Evolutionary conservation across 345 rosid species (phyloP), one percentile per base, ranked within the genome.

Genomic region (Anacardium occidentale): DNA sequence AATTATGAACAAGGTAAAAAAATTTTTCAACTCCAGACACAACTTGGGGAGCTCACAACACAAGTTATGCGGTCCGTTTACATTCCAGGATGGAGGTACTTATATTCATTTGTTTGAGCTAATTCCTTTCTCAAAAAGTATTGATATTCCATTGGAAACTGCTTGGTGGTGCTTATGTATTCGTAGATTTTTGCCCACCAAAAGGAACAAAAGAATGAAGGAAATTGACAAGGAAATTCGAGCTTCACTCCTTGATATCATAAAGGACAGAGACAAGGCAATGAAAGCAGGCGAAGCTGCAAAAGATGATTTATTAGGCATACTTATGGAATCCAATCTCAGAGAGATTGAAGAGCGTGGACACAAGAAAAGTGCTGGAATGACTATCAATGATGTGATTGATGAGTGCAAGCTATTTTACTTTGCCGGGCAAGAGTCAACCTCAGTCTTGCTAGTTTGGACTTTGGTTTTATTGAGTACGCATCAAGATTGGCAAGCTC

Each of bases 391-490:
- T 5, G 96, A 90, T 12, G 80, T 92, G 20, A 74, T 88, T 13
- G 86, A 90, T 40, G 91, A 92, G 57, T 90, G 92, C 73, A 90
- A 82, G 71, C 40, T 86, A 58, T 92, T 90, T 75, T 90, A 86
- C 70, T 74, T 92, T 12, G 85, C 90, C 0, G 96, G 92, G 22
- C 85, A 88, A 48, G 92, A 87, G 78, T 84, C 97, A 5, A 85
- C 90, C 14, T 75, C 92, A 8, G 71, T 56, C 60, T 74, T 88
- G 37, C 77, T 90, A 25, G 80, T 75, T 24, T 92, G 92, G 98
- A 80, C 88, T 10, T 67, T 85, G 80, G 75, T 90, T 54, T 66
- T 92, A 37, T 64, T 88, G 76, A 76, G 85, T 68, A 48, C 72
- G 50, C 76, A 87, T 69, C 80, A 76, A 54, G 64, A 87, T 48